Conservation (phyloP, 495 filamentous ascomycete genomes). For the Trichocladium uniseriatum region DNA sequence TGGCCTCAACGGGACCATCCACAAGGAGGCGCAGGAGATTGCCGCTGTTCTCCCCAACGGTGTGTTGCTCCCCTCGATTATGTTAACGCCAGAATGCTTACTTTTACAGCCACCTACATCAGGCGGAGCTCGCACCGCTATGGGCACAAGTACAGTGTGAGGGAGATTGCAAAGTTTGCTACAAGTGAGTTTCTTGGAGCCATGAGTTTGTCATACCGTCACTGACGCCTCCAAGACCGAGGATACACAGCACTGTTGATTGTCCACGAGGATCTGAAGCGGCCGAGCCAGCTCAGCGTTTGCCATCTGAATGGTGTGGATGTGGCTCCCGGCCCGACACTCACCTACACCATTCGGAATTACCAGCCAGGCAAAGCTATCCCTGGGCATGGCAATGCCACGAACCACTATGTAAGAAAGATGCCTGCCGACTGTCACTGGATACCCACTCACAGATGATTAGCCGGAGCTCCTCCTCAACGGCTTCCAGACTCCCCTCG, state of each 20-base stretch:
- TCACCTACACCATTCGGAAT: conserved; percentile 60
- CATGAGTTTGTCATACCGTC: not conserved
- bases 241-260: conserved; percentile 73
- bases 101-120: conserved; percentile 55
- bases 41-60: conserved; percentile 73
- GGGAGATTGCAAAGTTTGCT: conserved; percentile 84
- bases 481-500: conserved; percentile 88
- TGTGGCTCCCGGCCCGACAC: conserved; percentile 67
- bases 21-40: conserved; percentile 69
- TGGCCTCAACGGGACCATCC: conserved; percentile 70
- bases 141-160: conserved; percentile 75
- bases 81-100: not conserved
- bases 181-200: conserved; percentile 28
- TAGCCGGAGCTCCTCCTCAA: conserved; percentile 85
- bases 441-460: not conserved
- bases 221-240: conserved; percentile 36
- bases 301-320: conserved; percentile 53
- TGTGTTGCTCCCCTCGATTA: not conserved
- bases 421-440: not conserved
- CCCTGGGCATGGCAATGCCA: conserved; percentile 80
- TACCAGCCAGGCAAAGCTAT: conserved; percentile 79
- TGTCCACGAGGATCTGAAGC: conserved; percentile 77
- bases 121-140: conserved; percentile 70
- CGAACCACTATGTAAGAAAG: conserved; percentile 56
- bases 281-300: conserved; percentile 63